Evolutionary conservation across 2,329 filamentous ascomycete genomes (phyloP), one percentile per base, ranked within the genome.

Genomic region (Fusarium citri): DNA sequence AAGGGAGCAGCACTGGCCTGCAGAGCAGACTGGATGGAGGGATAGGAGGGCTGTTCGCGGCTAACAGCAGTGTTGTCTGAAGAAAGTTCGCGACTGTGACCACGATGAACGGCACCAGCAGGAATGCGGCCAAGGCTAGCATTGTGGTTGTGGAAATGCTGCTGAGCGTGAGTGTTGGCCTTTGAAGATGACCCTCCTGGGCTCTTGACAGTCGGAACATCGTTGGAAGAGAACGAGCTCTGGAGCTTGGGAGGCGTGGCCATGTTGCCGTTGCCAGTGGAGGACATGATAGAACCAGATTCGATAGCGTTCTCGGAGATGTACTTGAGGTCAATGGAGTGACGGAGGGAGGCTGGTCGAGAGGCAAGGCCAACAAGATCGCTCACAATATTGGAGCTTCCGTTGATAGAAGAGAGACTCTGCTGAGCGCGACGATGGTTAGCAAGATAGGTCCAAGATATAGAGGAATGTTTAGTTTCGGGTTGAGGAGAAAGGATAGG

Each of bases 151-250:
- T 92, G 92, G 55, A 89, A 85, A 71, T 89, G 87, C 79, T 89
- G 86, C 79, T 88, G 86, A 5, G 87, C 87, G 73, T 89, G 87
- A 65, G 86, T 87, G 78, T 88, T 88, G 63, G 84, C 82, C 66
- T 83, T 86, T 75, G 78, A 77, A 34, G 77, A 75, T 49, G 86
- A 80, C 49, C 82, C 85, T 57, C 87, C 86, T 56, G 87, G 84
- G 71, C 86, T 91, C 86, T 96, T 97, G 76, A 94, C 84, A 10
- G 94, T 97, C 7, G 94, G 92, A 22, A 98, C 86, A 76, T 98
- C 94, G 79, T 92, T 96, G 56, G 93, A 90, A 12, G 96, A 98
- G 82, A 93, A 98, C 0, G 95, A 98, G 46, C 92, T 91, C 80
- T 94, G 92, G 61, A 97, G 81, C 83, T 93, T 94, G 30, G 91